Evolutionary conservation across 176 grass and related monocot species (phyloP).

Genomic region (Thalia dealbata): DNA sequence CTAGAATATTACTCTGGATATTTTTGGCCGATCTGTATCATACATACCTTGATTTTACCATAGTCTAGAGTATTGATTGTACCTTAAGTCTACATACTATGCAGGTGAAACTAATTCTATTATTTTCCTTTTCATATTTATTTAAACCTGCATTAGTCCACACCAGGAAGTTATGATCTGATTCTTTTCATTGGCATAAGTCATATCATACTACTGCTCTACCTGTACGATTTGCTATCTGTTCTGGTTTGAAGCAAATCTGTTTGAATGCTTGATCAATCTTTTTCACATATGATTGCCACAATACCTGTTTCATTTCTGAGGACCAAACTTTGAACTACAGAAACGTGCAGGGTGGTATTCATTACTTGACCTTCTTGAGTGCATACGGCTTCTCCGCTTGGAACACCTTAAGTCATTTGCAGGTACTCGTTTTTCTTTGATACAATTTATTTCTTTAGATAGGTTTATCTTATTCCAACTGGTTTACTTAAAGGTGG

Average conservation of each 20-base stretch:
- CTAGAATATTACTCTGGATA: too few relatives aligned
- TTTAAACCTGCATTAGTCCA: neutral
- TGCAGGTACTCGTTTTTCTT: constrained; percentile 36
- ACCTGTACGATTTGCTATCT: neutral
- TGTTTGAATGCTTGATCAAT: too few relatives aligned
- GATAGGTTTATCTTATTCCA: neutral
- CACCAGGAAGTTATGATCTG: neutral
- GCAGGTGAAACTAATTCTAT: neutral
- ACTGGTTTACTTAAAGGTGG: too few relatives aligned
- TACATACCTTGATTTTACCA: too few relatives aligned
- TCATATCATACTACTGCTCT: neutral
- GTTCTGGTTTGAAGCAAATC: neutral
- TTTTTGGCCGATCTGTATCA: too few relatives aligned
- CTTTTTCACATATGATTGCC: too few relatives aligned
- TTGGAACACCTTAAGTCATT: constrained; percentile 51
- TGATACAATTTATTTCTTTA: neutral
- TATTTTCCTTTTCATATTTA: neutral
- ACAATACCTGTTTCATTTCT: neutral
- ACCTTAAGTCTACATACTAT: neutral
- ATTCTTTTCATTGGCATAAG: neutral
- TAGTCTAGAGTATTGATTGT: neutral
- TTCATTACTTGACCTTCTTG: constrained; percentile 53
- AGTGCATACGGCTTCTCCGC: constrained; percentile 46
- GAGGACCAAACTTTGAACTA: constrained; percentile 33
- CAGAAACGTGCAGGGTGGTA: constrained; percentile 78